A percentile compares a stretch with the other conserved stretches of the same genome.
Evolutionary conservation across 2,329 filamentous ascomycete species (phyloP).

Genomic region (Ascosphaera aggregata): DNA sequence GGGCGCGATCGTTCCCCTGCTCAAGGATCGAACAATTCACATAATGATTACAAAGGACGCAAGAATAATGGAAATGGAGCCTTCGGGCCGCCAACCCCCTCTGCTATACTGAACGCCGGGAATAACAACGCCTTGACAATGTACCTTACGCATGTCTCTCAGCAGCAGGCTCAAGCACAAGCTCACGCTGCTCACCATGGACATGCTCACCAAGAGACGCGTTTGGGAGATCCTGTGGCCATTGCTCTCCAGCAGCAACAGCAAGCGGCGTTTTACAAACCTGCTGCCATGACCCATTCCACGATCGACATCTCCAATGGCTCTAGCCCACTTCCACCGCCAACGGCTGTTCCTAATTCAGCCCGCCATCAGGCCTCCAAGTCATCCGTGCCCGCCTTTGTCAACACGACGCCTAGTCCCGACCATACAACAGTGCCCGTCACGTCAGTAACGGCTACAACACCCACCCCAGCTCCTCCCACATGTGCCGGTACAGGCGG

Average conservation of each 20-base stretch:
- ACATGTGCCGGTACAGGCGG: conserved; percentile 53
- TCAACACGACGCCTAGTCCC: conserved; percentile 25
- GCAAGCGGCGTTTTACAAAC: conserved; percentile 34
- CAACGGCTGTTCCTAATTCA: conserved; percentile 25
- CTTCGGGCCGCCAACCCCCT: conserved; percentile 37
- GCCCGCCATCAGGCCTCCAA: conserved; percentile 32
- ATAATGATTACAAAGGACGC: no score
- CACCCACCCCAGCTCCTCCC: conserved; percentile 46
- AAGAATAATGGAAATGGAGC: conserved; percentile 34
- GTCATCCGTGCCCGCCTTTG: conserved; percentile 40
- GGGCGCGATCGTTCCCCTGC: conserved; percentile 30
- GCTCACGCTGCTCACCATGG: no score
- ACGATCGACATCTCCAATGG: conserved; percentile 57
- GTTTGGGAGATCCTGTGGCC: conserved; percentile 19
- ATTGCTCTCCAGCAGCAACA: conserved; percentile 36
- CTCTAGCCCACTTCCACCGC: conserved; percentile 35
- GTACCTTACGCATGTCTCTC: conserved; percentile 61
- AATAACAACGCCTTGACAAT: conserved; percentile 75
- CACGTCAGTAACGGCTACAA: no score
- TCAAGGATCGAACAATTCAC: conserved; percentile 27
- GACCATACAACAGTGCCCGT: no score
- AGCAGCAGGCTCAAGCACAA: conserved; percentile 33
- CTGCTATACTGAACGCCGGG: conserved; percentile 54
- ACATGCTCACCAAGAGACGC: conserved; percentile 43
- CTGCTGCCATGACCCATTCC: conserved; percentile 51